A percentile compares a stretch with the other conserved stretches of the same genome.
Conservation (phyloP, 768 basidiomycete genomes). For the Pulveroboletus frians region DNA sequence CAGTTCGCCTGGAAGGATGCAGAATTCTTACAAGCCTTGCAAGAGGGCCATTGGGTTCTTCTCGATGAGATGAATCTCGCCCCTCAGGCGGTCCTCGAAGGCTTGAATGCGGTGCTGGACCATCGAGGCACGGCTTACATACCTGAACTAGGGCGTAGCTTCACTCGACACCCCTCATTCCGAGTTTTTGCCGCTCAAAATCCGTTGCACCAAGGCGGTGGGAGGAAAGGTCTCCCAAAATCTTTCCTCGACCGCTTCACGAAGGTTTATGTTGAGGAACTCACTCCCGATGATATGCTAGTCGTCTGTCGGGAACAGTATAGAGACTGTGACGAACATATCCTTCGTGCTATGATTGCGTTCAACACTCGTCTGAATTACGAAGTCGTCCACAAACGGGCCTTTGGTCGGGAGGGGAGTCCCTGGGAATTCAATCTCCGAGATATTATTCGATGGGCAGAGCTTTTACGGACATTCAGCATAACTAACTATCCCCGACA, state of each 20-base stretch:
- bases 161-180: conserved; percentile 86
- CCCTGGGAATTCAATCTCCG: conserved; percentile 99
- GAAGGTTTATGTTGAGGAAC: conserved; percentile 90
- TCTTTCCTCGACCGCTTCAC: conserved; percentile 98
- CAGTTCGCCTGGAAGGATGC: conserved; percentile 98
- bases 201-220: conserved; percentile 92
- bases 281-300: conserved; percentile 70
- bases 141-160: conserved; percentile 89
- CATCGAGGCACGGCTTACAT: conserved; percentile 94
- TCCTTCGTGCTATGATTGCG: conserved; percentile 69
- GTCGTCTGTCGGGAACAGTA: conserved; percentile 74
- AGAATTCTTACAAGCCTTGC: conserved; percentile 88
- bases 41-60: conserved; percentile 96
- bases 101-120: conserved; percentile 92
- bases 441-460: conserved; percentile 87
- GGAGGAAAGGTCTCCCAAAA: conserved; percentile 93
- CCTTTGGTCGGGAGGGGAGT: conserved; percentile 73
- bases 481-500: conserved; percentile 48
- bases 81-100: conserved; percentile 93
- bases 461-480: conserved; percentile 38
- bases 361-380: conserved; percentile 73
- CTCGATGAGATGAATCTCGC: conserved; percentile 99
- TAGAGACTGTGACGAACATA: conserved; percentile 48
- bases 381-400: conserved; percentile 55
- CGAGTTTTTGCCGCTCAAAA: conserved; percentile 98